Evolutionary conservation across 345 rosid genomes (phyloP).

Genomic region (Melaleuca quinquenervia): DNA sequence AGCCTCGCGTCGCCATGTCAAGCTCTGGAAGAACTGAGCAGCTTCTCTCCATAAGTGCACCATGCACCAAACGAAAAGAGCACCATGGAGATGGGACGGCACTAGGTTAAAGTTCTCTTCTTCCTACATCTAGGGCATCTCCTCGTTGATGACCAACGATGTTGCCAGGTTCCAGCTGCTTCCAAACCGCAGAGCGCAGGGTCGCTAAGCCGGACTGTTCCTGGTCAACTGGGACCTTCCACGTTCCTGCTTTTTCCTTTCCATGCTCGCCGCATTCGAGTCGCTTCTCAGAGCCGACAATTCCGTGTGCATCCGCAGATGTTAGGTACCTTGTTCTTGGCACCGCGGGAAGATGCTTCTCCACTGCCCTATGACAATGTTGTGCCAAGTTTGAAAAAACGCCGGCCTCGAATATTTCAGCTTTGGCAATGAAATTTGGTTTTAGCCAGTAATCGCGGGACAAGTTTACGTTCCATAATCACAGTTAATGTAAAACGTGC

Average conservation of each 20-base stretch:
- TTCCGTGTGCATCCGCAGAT: background rate
- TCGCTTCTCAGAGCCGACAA: background rate
- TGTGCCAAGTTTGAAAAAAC: background rate
- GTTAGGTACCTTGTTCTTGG: background rate
- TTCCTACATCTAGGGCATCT: background rate
- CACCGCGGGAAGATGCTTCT: background rate
- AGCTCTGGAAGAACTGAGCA: background rate
- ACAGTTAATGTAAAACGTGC: background rate
- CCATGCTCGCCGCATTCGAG: background rate
- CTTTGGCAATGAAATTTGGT: background rate
- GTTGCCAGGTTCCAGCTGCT: background rate
- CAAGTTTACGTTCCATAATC: background rate
- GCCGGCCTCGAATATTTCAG: background rate
- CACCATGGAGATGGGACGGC: background rate
- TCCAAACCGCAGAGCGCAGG: background rate
- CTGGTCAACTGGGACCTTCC: background rate
- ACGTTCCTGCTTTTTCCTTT: background rate
- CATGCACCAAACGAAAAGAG: background rate
- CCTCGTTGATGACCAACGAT: background rate
- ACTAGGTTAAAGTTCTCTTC: background rate
- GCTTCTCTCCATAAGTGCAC: background rate
- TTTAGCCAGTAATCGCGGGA: background rate
- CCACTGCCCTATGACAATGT: background rate
- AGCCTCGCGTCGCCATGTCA: background rate
- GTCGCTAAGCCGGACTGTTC: background rate